These are phyloP conservation scores for Fusarium verrucosum DNA, from an alignment of 2,329 filamentous ascomycete genomes.

Conservation along the genomic window DNA sequence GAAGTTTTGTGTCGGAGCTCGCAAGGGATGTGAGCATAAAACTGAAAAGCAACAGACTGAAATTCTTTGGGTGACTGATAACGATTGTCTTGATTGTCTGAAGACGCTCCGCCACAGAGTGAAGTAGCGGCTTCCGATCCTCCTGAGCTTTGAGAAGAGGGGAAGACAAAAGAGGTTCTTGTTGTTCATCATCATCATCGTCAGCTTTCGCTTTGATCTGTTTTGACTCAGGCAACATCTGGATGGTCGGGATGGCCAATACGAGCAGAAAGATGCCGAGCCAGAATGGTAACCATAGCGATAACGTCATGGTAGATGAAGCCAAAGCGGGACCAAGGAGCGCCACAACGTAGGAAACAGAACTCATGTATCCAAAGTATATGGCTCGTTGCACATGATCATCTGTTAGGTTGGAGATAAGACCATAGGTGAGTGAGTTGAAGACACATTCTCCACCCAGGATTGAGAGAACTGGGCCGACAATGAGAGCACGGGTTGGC, in stretches of 20 bases:
- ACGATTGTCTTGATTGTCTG: constrained; percentile 48
- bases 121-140: constrained; percentile 18
- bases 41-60: constrained; percentile 54
- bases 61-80: constrained; percentile 53
- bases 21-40: constrained; percentile 60
- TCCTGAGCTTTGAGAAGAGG: constrained; percentile 51
- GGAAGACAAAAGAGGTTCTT: constrained; percentile 52
- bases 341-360: constrained; percentile 57
- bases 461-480: constrained; percentile 54
- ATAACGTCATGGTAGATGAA: constrained; percentile 55
- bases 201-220: neutral
- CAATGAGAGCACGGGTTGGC: constrained; percentile 49
- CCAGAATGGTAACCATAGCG: constrained; percentile 56
- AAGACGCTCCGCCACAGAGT: constrained; percentile 33
- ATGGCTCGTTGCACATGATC: constrained; percentile 58
- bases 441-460: constrained; percentile 62
- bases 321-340: constrained; percentile 58
- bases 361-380: constrained; percentile 62
- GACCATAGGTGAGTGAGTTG: constrained; percentile 59
- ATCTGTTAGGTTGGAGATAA: constrained; percentile 56
- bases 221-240: constrained; percentile 15
- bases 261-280: constrained; percentile 29
- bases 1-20: constrained; percentile 61
- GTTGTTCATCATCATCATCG: constrained; percentile 46
- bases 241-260: constrained; percentile 28